Base-by-base conservation (phyloP, 106 monocot species). In the Platanthera guangdongensis region DNA sequence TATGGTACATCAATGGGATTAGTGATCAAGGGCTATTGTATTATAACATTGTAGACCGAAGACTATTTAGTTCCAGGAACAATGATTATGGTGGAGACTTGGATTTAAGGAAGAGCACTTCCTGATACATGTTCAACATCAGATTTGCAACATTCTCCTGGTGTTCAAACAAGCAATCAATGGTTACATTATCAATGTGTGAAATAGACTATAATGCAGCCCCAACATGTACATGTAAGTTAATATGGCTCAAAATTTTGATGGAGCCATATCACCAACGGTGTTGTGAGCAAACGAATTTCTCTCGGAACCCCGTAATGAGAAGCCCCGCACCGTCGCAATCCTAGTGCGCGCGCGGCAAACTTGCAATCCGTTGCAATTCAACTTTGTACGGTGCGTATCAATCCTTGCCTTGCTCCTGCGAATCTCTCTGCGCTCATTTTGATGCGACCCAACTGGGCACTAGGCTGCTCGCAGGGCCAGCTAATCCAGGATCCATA, bases 161-260 rank as follows among this genome's bases (percentile, higher is more conserved):
- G 15, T 22, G 18, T 16, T 64, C 18, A 16, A 64, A 1, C 15
- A 64, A 64, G 63, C 63, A 64, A 64, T 64, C 22, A 7, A 16
- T 64, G 22, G 63, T 64, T 64, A 0, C 63, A 64, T n/a, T 22
- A 16, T 64, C 22, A 64, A 64, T 7, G 18, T 64, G 22, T 3
- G 63, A 64, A 64, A 16, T 7, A 7, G 63, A 16, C 0, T 64
- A 64, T 16, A 16, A 15, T 18, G 22, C 63, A 64, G 2, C 63
- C 7, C 7, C 15, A 15, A 22, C 63, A 64, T 64, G 63, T 64
- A n/a, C 63, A 64, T 64, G 63, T 64, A 16, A 64, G 15, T 9
- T n/a, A 64, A 64, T 64, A 64, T 15, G 63, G 63, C 63, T 64
- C 2, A 64, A n/a, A 64, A 64, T 15, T n/a, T 64, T 64, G 63